These are phyloP conservation scores for Anisodus tanguticus DNA, from an alignment of 257 asterid species.

Conservation along the genomic window DNA sequence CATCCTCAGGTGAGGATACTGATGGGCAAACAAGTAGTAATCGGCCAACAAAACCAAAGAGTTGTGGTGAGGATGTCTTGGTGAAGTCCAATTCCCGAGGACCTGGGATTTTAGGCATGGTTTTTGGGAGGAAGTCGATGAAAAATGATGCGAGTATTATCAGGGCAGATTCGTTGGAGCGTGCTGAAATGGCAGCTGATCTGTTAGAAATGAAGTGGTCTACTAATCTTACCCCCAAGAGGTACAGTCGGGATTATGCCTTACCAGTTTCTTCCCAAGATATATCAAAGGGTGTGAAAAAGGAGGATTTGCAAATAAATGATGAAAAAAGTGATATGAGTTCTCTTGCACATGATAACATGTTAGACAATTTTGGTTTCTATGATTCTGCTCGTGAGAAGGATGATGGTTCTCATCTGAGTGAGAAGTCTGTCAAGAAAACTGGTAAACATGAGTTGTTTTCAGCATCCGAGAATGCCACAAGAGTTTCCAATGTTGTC, in stretches of 20 bases:
- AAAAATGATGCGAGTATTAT: slow-evolving; percentile 37
- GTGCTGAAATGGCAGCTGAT: slow-evolving; percentile 95
- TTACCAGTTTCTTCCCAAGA: slow-evolving; percentile 40
- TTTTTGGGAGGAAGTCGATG: slow-evolving; percentile 63
- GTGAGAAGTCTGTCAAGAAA: slow-evolving; percentile 35
- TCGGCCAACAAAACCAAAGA: slow-evolving; percentile 39
- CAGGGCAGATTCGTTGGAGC: slow-evolving; percentile 66
- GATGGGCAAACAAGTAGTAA: slow-evolving; percentile 45
- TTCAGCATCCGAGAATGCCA: slow-evolving; percentile 36
- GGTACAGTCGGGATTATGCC: slow-evolving; percentile 36
- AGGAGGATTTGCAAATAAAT: slow-evolving; percentile 30
- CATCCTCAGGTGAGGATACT: slow-evolving; percentile 70
- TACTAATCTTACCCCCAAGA: slow-evolving; percentile 67
- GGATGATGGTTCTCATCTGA: slow-evolving; percentile 34
- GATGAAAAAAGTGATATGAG: slow-evolving; percentile 29
- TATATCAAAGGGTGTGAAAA: slow-evolving; percentile 37
- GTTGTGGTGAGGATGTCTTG: slow-evolving; percentile 47
- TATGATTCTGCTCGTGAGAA: not conserved
- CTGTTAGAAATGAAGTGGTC: slow-evolving; percentile 94
- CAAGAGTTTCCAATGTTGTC: slow-evolving; percentile 12
- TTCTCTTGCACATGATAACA: slow-evolving; percentile 21
- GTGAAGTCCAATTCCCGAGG: slow-evolving; percentile 53
- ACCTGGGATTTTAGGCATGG: slow-evolving; percentile 63
- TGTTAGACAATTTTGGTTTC: slow-evolving; percentile 25
- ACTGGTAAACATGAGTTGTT: slow-evolving; percentile 41